Conservation (phyloP, 2,329 filamentous ascomycete genomes). For the Shiraia sp. region DNA sequence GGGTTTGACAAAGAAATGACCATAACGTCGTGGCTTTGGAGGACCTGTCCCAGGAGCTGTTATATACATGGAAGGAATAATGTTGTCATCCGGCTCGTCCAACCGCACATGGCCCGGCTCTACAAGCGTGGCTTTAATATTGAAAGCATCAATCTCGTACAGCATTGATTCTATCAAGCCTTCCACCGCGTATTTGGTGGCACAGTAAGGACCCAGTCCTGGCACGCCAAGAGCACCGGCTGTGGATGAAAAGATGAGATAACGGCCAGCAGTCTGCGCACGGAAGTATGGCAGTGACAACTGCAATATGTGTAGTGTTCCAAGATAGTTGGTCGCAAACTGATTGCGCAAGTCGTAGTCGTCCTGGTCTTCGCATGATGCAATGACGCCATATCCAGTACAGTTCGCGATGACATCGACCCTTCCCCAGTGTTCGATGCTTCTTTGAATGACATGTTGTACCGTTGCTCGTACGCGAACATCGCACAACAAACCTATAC, state of each 20-base stretch:
- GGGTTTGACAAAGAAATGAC: conserved; percentile 88
- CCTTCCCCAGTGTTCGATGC: conserved; percentile 74
- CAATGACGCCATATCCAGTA: conserved; percentile 93
- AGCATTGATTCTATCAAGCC: conserved; percentile 95
- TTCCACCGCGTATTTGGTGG: conserved; percentile 96
- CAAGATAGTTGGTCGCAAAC: conserved; percentile 98
- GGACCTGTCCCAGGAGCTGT: conserved; percentile 36
- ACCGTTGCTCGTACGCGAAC: conserved; percentile 83
- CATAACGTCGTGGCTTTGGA: conserved; percentile 72
- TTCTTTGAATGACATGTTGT: conserved; percentile 67
- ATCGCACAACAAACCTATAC: conserved; percentile 83
- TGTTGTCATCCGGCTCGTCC: conserved; percentile 70
- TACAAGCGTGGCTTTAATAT: conserved; percentile 90
- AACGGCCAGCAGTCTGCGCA: conserved; percentile 72
- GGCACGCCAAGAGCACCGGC: conserved; percentile 92
- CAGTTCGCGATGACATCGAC: conserved; percentile 89
- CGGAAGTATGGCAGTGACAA: conserved; percentile 86
- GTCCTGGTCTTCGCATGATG: conserved; percentile 94
- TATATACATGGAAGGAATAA: conserved; percentile 19
- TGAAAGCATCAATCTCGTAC: conserved; percentile 90
- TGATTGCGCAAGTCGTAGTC: conserved; percentile 93
- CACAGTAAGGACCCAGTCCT: conserved; percentile 90
- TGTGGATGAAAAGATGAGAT: conserved; percentile 93
- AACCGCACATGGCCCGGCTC: conserved; percentile 86
- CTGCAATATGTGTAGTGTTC: conserved; percentile 91